Evolutionary conservation across 1,284 basidiomycete species (phyloP).

Genomic region (Fomitopsis pinicola): DNA sequence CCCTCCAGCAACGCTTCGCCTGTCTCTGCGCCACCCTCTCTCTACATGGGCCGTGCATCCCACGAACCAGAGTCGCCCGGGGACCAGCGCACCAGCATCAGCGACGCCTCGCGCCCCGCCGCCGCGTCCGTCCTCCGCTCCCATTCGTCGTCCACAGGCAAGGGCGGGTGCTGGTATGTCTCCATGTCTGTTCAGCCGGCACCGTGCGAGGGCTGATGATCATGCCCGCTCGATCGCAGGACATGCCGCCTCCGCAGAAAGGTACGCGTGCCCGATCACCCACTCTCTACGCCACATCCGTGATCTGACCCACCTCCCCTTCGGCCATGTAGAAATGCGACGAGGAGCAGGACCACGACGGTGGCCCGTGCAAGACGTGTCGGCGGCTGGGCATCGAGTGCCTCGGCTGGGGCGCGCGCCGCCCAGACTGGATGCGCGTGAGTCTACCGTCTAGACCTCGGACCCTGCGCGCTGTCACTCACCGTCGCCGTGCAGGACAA

Average conservation of each 20-base stretch:
- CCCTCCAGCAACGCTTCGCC: constrained; percentile 27
- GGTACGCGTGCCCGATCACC: constrained; percentile 36
- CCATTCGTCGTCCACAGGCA: constrained; percentile 41
- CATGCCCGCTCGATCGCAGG: constrained; percentile 35
- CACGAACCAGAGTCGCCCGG: constrained; percentile 23
- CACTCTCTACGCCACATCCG: constrained; percentile 2
- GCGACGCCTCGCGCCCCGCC: constrained; percentile 44
- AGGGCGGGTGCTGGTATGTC: constrained; percentile 73
- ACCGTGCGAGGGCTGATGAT: constrained; percentile 11
- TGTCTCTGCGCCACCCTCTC: constrained; percentile 18
- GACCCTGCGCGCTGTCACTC: constrained; percentile 9
- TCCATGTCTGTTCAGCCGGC: not conserved
- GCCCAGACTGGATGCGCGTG: constrained; percentile 82
- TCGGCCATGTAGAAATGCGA: constrained; percentile 66
- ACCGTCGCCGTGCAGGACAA: constrained; percentile 54
- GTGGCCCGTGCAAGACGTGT: constrained; percentile 74
- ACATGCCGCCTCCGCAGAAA: constrained; percentile 78
- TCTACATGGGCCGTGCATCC: constrained; percentile 15
- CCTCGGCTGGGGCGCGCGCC: constrained; percentile 74
- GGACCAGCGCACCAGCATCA: constrained; percentile 29
- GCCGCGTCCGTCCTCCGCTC: constrained; percentile 41
- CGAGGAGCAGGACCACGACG: constrained; percentile 60
- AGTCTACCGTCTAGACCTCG: constrained; percentile 26
- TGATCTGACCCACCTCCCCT: constrained; percentile 7
- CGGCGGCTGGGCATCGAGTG: constrained; percentile 71